Evolutionary conservation across 2,329 filamentous ascomycete species (phyloP), one percentile per base, ranked within the genome.

Genomic region (Phoma sp.): DNA sequence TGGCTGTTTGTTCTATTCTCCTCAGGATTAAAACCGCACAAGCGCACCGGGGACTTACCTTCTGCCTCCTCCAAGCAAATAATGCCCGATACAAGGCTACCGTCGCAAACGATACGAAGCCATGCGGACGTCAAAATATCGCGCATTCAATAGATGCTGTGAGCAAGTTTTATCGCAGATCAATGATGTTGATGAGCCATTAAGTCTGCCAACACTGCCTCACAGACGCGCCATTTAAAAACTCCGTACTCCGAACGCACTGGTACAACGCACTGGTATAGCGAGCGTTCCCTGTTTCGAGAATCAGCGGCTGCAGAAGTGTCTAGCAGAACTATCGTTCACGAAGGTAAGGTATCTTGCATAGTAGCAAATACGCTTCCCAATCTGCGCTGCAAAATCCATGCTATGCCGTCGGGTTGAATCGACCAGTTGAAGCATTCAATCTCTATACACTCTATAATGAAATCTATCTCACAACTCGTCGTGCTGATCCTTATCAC

Each of bases 381-480:
- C n/a, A n/a, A n/a, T n/a, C n/a, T n/a, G n/a, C n/a, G n/a, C n/a
- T n/a, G n/a, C n/a, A n/a, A n/a, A n/a, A n/a, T n/a, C n/a, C n/a
- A n/a, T n/a, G n/a, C n/a, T n/a, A n/a, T n/a, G n/a, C n/a, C n/a
- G n/a, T n/a, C n/a, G n/a, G n/a, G n/a, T n/a, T n/a, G n/a, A n/a
- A n/a, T n/a, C n/a, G n/a, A n/a, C n/a, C n/a, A n/a, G n/a, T n/a
- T n/a, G n/a, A n/a, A n/a, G n/a, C n/a, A n/a, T n/a, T n/a, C n/a
- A n/a, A n/a, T n/a, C n/a, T n/a, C n/a, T n/a, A n/a, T n/a, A n/a
- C n/a, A n/a, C n/a, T n/a, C n/a, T n/a, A n/a, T n/a, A n/a, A n/a
- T n/a, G n/a, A n/a, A n/a, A n/a, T n/a, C n/a, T n/a, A n/a, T n/a
- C 7, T 36, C 23, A 42, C 10, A 53, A 28, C 45, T 49, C 51